These are phyloP conservation scores for Flaveria bidentis DNA, from an alignment of 129 eudicot species.

Conservation along the genomic window DNA sequence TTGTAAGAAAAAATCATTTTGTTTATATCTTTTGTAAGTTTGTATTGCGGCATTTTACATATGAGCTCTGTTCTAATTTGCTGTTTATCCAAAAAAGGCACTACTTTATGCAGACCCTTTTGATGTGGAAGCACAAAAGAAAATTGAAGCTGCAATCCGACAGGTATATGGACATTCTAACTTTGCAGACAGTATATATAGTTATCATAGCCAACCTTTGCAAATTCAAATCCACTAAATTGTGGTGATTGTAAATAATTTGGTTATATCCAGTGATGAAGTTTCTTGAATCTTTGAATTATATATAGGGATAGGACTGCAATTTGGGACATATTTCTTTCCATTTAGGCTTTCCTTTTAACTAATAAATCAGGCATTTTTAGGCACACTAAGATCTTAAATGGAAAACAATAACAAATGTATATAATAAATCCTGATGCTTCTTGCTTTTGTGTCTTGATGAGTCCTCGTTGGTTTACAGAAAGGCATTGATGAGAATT, in stretches of 20 bases:
- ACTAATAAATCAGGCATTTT: background rate
- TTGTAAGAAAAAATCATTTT: background rate
- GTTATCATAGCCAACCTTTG: background rate
- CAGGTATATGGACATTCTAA: conserved; percentile 49
- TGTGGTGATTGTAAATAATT: background rate
- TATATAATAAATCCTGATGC: conserved; percentile 1
- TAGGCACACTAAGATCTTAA: background rate
- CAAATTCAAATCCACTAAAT: background rate
- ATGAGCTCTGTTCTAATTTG: background rate
- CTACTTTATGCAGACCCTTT: conserved; percentile 93
- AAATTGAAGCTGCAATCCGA: conserved; percentile 93
- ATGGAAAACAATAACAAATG: background rate
- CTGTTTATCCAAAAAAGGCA: conserved; percentile 42
- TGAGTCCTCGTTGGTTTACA: conserved; percentile 33
- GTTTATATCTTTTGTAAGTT: conserved; percentile 5
- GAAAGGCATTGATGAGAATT: conserved; percentile 94
- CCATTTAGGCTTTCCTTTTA: background rate
- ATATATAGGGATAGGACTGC: background rate
- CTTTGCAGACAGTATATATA: conserved; percentile 1
- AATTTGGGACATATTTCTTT: background rate
- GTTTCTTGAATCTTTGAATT: background rate
- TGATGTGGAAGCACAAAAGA: conserved; percentile 97
- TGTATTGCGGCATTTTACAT: background rate
- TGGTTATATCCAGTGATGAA: background rate
- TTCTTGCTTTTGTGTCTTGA: conserved; percentile 17